Evolutionary conservation across 192 early-diverging fungal genomes (phyloP).

Genomic region (Cladochytrium replicatum): DNA sequence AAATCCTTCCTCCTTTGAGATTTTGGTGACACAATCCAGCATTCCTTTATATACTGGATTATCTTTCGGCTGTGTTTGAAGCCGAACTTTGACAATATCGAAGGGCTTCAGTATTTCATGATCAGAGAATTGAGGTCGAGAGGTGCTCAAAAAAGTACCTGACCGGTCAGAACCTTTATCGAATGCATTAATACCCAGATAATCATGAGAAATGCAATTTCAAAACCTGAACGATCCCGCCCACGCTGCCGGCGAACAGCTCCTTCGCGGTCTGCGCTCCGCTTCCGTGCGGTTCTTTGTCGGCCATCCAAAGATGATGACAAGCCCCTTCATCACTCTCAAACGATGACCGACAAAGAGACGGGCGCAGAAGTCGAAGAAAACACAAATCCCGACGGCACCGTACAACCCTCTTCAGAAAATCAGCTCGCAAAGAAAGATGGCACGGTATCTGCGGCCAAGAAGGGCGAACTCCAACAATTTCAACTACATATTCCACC

Average conservation of each 20-base stretch:
- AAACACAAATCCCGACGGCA: no score
- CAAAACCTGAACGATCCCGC: slow-evolving; percentile 37
- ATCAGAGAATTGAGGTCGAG: background rate
- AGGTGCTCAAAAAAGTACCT: slow-evolving; percentile 16
- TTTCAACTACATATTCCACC: no score
- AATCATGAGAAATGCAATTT: background rate
- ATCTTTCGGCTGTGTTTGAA: slow-evolving; percentile 82
- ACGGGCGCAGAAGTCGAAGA: no score
- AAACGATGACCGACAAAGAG: no score
- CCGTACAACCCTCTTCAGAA: no score
- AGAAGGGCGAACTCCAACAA: no score
- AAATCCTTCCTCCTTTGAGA: slow-evolving; percentile 67
- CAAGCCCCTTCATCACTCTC: no score
- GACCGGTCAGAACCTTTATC: slow-evolving; percentile 32
- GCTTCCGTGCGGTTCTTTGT: no score
- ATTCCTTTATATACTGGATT: slow-evolving; percentile 65
- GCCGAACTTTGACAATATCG: slow-evolving; percentile 51
- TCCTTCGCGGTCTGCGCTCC: slow-evolving; percentile 46
- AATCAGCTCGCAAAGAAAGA: no score
- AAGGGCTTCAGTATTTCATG: slow-evolving; percentile 18
- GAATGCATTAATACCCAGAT: no score
- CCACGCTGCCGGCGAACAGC: slow-evolving; percentile 43
- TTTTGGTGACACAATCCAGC: slow-evolving; percentile 82
- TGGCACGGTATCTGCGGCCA: no score
- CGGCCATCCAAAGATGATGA: no score